Evolutionary conservation across 257 asterid genomes (phyloP), one percentile per base, ranked within the genome.

Genomic region (Petunia axillaris): DNA sequence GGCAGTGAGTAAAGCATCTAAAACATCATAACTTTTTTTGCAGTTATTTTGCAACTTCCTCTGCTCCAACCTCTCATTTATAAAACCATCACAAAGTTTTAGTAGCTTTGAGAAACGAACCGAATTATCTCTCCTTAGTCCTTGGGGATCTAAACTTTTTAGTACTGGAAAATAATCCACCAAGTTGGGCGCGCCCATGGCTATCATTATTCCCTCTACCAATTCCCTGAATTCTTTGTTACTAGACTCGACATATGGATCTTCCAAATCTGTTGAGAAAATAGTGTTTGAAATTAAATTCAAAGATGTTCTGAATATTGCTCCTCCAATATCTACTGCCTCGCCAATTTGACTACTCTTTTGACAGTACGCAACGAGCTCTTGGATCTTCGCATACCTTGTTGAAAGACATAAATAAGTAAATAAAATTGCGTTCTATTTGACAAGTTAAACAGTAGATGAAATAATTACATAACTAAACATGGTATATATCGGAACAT

Each of bases 111-210:
- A 37, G 2, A 67, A 15, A 0, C 11, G 54, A 25, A 25, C 25
- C 40, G 75, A 67, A 41, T 67, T 41, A 41, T 67, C 40, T 41
- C 15, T 10, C 36, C 74, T 65, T 4, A 65, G 5, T 0, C 93
- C 91, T 74, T 82, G 91, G 1, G 89, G 92, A 81, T 90, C 93
- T 9, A 70, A n/a, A 1, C 41, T 16, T 71, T 81, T 81, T 38
- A 92, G 78, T 15, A 85, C 10, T 3, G 94, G 94, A 40, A 89
- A 91, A 77, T 58, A 91, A 66, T 92, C 94, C 0, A 84, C 89
- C 52, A 89, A 7, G 46, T 89, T 91, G 0, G 89, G 89, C 43
- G 48, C 71, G 8, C 88, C 92, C 3, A 79, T 6, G 43, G 75
- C 80, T 55, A 81, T 37, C 93, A 88, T 75, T 64, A 89, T 57